These are phyloP conservation scores for Mrakia blollopis DNA, from an alignment of 768 basidiomycete species.

Conservation along the genomic window DNA sequence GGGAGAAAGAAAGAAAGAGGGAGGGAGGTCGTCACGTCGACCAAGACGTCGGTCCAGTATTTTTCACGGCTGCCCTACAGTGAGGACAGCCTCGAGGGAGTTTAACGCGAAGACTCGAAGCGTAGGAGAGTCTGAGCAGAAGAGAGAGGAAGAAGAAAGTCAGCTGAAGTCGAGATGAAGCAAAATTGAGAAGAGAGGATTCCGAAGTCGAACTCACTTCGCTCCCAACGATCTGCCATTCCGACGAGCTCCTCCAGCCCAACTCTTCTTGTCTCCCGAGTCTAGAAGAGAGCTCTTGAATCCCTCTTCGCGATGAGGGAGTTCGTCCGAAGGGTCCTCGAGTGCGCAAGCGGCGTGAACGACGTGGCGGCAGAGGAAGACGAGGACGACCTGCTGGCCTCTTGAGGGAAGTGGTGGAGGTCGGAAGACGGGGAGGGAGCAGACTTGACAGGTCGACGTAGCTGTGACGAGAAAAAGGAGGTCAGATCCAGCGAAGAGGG, in stretches of 20 bases:
- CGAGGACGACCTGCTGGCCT: constrained; percentile 58
- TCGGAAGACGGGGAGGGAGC: constrained; percentile 54
- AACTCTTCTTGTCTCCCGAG: background rate
- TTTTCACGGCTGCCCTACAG: background rate
- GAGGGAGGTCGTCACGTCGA: background rate
- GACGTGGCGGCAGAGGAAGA: constrained; percentile 83
- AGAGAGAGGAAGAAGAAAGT: too few species aligned
- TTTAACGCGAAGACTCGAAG: constrained; percentile 1
- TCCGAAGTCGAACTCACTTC: background rate
- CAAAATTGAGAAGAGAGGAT: too few species aligned
- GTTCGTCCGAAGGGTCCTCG: constrained; percentile 58
- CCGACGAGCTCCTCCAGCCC: background rate
- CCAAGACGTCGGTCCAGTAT: background rate
- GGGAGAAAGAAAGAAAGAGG: background rate
- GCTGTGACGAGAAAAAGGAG: constrained; percentile 47
- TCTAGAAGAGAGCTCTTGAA: constrained; percentile 12
- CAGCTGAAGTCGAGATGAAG: too few species aligned
- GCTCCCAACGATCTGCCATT: background rate
- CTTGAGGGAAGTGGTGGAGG: constrained; percentile 40
- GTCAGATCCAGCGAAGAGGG: background rate
- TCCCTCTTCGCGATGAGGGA: constrained; percentile 48
- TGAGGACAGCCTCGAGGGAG: constrained; percentile 17
- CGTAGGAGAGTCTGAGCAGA: constrained; percentile 8
- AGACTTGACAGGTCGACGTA: constrained; percentile 63
- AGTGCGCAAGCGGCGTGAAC: constrained; percentile 72